Conservation (phyloP, 179 eudicot genomes). For the Vitellaria paradoxa region DNA sequence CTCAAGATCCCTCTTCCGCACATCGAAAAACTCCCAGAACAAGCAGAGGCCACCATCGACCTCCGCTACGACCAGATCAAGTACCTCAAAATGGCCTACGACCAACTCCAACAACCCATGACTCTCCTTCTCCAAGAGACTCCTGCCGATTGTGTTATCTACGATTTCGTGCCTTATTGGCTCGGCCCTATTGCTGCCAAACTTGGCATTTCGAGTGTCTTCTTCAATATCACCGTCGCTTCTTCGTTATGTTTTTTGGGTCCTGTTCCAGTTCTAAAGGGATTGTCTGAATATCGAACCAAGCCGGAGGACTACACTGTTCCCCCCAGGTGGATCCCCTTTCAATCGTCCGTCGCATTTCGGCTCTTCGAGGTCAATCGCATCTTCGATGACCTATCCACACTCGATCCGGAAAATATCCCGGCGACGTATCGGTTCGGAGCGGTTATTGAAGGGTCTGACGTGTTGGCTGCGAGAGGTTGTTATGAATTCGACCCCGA, state of each 20-base stretch:
- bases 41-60: constrained; percentile 38
- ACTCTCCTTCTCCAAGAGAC: constrained; percentile 12
- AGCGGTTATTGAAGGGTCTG: neutral
- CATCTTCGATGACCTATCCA: constrained; percentile 8
- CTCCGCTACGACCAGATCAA: constrained; percentile 15
- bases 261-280: neutral
- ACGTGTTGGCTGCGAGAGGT: constrained; percentile 2
- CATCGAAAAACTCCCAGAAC: constrained; percentile 16
- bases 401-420: constrained; percentile 5
- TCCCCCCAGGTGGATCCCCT: constrained; percentile 21
- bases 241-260: neutral
- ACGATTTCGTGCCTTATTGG: constrained; percentile 24
- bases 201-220: neutral
- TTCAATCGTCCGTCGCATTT: constrained; percentile 20
- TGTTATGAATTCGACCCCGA: constrained; percentile 24
- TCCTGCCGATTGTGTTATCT: constrained; percentile 23
- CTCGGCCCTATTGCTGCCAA: constrained; percentile 4
- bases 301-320: neutral
- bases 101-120: constrained; percentile 16
- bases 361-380: constrained; percentile 26
- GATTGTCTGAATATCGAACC: neutral
- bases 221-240: neutral
- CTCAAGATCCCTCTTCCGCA: constrained; percentile 20
- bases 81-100: constrained; percentile 29
- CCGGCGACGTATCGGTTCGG: constrained; percentile 21